Evolutionary conservation across 1,284 basidiomycete species (phyloP), one percentile per base, ranked within the genome.

Genomic region (Ceratobasidium sp.): DNA sequence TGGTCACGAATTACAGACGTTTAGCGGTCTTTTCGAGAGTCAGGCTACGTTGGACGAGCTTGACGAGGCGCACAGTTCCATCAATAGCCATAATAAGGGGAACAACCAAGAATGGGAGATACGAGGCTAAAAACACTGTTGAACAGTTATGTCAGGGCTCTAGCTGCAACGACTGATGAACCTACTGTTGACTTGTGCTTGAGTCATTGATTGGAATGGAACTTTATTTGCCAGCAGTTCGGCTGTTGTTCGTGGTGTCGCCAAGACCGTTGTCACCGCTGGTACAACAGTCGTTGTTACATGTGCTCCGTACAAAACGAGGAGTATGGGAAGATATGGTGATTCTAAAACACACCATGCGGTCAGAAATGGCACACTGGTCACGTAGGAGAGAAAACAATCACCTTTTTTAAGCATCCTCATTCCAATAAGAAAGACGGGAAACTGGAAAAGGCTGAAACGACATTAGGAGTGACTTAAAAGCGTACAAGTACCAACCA

Each of bases 381-480:
- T 22, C 11, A 22, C 1, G 14, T 9, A 8, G n/a, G 24, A 27
- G 13, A 48, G 27, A 31, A 41, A 31, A 31, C 43, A 79, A 85
- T 72, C 78, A 89, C 92, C 88, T 78, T 84, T 85, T 85, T 88
- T 92, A 7, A 95, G 83, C 0, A 88, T 90, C 19, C 83, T 83
- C 49, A 89, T 84, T 14, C 92, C 92, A 13, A 94, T 75, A 39
- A 92, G 79, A 79, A 94, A 94, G 0, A 90, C 85, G 0, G 93
- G 93, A 0, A 94, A 81, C 80, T 95, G 93, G 81, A 95, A 92
- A 56, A 89, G 76, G 0, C 89, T 92, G 69, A 7, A 14, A 39
- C 58, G 31, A 59, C 27, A 37, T 63, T 6, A 51, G 46, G 51
- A 16, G 34, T 11, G 41, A 1, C 9, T 49, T 37, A 59, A 9